Conservation (phyloP, 1,284 basidiomycete species). For the Chalciporus sp. region DNA sequence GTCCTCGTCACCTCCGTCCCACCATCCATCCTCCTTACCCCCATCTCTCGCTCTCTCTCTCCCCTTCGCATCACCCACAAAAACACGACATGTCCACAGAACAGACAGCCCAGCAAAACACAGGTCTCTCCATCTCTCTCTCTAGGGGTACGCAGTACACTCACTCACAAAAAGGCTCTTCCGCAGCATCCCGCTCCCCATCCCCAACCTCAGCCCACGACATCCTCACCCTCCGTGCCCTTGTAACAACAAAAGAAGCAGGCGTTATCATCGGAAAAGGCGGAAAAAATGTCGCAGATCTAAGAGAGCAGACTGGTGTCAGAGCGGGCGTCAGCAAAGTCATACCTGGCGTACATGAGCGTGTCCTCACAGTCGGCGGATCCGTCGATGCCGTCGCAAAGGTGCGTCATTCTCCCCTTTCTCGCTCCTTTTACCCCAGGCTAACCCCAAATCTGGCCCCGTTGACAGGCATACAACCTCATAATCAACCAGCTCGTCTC, state of each 20-base stretch:
- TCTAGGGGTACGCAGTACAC: conserved; percentile 12
- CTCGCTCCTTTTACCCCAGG: conserved; percentile 1
- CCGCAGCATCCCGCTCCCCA: conserved; percentile 68
- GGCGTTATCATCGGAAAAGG: conserved; percentile 97
- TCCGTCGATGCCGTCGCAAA: conserved; percentile 90
- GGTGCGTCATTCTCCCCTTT: conserved; percentile 45
- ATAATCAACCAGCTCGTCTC: conserved; percentile 91
- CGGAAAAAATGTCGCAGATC: conserved; percentile 95
- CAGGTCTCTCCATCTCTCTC: conserved; percentile 41
- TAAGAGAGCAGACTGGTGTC: conserved; percentile 93
- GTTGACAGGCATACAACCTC: conserved; percentile 84
- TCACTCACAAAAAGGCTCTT: conserved; percentile 42
- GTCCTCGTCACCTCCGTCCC: conserved; percentile 12
- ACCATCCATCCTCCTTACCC: conserved; percentile 30
- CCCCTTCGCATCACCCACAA: conserved; percentile 34
- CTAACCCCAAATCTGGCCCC: neutral
- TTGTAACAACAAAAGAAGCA: conserved; percentile 95
- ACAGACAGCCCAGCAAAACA: conserved; percentile 52
- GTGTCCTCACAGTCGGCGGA: conserved; percentile 93
- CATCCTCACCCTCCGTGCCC: conserved; percentile 84
- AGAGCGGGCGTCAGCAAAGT: conserved; percentile 99
- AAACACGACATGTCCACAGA: conserved; percentile 60
- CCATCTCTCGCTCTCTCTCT: conserved; percentile 28
- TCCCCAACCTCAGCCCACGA: conserved; percentile 60
- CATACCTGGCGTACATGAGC: conserved; percentile 95